Evolutionary conservation across 768 basidiomycete genomes (phyloP), one percentile per base, ranked within the genome.

Genomic region (Rhodotorula sphaerocarpa): DNA sequence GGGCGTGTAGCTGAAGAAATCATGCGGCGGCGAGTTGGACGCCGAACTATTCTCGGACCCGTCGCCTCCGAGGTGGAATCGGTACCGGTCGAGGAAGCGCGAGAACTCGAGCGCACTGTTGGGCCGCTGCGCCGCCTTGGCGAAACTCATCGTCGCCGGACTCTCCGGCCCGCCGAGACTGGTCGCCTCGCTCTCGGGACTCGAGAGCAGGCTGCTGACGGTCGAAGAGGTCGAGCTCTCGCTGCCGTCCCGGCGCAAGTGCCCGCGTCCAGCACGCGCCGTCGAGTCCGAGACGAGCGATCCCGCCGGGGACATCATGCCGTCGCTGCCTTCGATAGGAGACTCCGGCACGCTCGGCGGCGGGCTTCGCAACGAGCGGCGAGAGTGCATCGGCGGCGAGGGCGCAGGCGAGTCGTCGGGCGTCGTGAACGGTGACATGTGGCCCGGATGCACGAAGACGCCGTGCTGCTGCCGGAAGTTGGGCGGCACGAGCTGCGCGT

Each of bases 31-130:
- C 30, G 41, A 23, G 30, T 1, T n/a, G 42, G 14, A 25, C 6
- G 7, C 36, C 33, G 18, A 16, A 47, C 25, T n/a, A 10, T 10
- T 10, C 23, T 23, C 28, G 41, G 11, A 6, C 16, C 5, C 25
- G 25, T 23, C 34, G 45, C 20, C 53, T 18, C 59, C 55, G 43
- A 65, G 48, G 50, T 67, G 66, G 50, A 60, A 67, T 30, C 61
- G 61, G 43, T 67, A 67, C 58, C 62, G 52, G 31, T 65, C 63
- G 39, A 69, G 60, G 47, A 69, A 65, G 41, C 45, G 39, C n/a
- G 59, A 64, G 31, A 68, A 68, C 51, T 68, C 62, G 23, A 51
- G 46, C n/a, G 62, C 59, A 14, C 50, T 57, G 47, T 52, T 61
- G 28, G 59, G 59, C 5, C 67, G 39, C 23, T 9, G 25, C 21